Percentiles rank a stretch among this genome's conserved stretches.
Conservation (phyloP, 83 land plant genomes). For the Isoetes engelmannii region DNA sequence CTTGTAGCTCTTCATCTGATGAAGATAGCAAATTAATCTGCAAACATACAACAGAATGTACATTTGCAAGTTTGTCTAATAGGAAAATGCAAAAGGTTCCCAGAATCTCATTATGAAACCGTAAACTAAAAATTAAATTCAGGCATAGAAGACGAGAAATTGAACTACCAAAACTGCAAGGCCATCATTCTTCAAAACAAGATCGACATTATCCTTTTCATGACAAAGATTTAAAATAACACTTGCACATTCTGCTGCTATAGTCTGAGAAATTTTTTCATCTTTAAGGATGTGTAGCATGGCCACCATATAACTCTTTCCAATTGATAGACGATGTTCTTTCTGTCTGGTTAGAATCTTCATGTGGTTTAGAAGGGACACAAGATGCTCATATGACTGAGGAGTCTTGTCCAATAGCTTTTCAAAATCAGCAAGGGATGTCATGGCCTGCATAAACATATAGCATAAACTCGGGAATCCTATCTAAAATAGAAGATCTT, state of each 20-base stretch:
- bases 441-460: no score
- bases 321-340: conserved; percentile 8
- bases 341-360: conserved; percentile 21
- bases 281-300: conserved; percentile 15
- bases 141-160: conserved; percentile 1
- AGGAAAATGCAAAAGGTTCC: neutral
- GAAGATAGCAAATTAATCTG: conserved; percentile 27
- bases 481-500: no score
- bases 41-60: neutral
- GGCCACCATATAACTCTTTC: conserved; percentile 12
- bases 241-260: conserved; percentile 31
- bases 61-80: no score
- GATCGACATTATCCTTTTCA: conserved; percentile 25
- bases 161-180: conserved; percentile 14
- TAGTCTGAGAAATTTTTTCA: neutral
- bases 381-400: neutral
- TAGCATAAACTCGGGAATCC: no score
- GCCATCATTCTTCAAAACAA: conserved; percentile 20
- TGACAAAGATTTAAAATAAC: conserved; percentile 27
- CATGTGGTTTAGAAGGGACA: conserved; percentile 18
- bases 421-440: no score
- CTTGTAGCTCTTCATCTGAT: conserved; percentile 29
- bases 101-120: no score
- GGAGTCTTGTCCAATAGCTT: no score
- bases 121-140: neutral